Percentiles rank a stretch among this genome's conserved stretches.
Conservation (phyloP, 2,329 filamentous ascomycete species). For the Thelonectria olida region DNA sequence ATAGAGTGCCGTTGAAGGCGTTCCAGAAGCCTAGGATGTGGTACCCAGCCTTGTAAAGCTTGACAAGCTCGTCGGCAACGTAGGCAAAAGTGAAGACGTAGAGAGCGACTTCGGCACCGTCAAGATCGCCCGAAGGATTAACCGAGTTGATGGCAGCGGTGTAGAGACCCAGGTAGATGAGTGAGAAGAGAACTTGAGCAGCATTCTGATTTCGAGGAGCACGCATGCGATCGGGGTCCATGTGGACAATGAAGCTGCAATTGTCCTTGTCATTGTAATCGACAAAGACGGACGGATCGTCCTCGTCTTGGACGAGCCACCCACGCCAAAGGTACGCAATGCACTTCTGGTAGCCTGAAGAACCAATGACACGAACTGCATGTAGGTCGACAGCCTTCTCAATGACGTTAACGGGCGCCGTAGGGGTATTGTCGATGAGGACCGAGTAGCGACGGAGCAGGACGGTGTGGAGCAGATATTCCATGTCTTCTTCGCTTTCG, state of each 20-base stretch:
- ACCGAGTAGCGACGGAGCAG: conserved; percentile 91
- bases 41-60: conserved; percentile 93
- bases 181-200: conserved; percentile 83
- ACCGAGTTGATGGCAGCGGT: conserved; percentile 94
- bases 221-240: conserved; percentile 94
- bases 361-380: conserved; percentile 86
- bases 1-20: conserved; percentile 88
- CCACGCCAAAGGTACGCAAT: conserved; percentile 92
- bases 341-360: conserved; percentile 95
- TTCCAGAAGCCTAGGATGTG: conserved; percentile 98
- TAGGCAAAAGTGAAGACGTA: conserved; percentile 94
- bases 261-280: conserved; percentile 87
- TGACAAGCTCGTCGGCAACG: conserved; percentile 85
- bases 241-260: conserved; percentile 79
- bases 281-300: conserved; percentile 88
- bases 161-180: conserved; percentile 86
- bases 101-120: conserved; percentile 82
- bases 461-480: conserved; percentile 81
- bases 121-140: conserved; percentile 84
- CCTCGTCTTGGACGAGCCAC: conserved; percentile 95
- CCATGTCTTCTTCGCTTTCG: conserved; percentile 81
- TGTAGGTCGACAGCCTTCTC: conserved; percentile 95
- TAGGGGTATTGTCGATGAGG: conserved; percentile 74
- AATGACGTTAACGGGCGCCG: conserved; percentile 84
- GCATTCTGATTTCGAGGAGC: conserved; percentile 92